A percentile compares a stretch with the other conserved stretches of the same genome.
Evolutionary conservation across 2,329 filamentous ascomycete genomes (phyloP).

Genomic region (Huntiella moniliformis): DNA sequence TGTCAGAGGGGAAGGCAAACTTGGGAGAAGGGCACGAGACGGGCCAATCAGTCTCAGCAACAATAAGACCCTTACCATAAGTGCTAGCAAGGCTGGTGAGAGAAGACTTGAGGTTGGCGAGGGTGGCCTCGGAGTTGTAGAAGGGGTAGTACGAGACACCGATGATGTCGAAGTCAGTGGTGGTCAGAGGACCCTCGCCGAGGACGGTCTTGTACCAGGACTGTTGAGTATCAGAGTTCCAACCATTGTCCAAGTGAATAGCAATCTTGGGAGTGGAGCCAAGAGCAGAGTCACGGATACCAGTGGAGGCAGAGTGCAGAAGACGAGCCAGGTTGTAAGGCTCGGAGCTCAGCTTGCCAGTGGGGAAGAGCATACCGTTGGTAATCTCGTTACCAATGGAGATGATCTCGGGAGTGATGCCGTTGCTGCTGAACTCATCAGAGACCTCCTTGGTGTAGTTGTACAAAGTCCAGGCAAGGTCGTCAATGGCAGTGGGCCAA

Average conservation of each 20-base stretch:
- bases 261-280: slow-evolving; percentile 45
- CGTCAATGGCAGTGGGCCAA: slow-evolving; percentile 41
- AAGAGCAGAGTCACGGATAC: slow-evolving; percentile 43
- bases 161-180: slow-evolving; percentile 48
- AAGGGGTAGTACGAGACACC: slow-evolving; percentile 60
- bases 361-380: slow-evolving; percentile 45
- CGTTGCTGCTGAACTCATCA: slow-evolving; percentile 38
- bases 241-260: slow-evolving; percentile 61
- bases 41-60: slow-evolving; percentile 56
- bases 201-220: slow-evolving; percentile 45
- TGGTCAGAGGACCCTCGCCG: slow-evolving; percentile 26
- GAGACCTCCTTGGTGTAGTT: slow-evolving; percentile 47
- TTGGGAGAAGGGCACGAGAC: slow-evolving; percentile 38
- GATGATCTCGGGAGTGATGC: slow-evolving; percentile 40
- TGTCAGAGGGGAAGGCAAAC: slow-evolving; percentile 41
- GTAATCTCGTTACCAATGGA: slow-evolving; percentile 60
- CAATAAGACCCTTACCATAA: slow-evolving; percentile 48
- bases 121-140: slow-evolving; percentile 39
- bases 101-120: slow-evolving; percentile 34
- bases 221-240: slow-evolving; percentile 47
- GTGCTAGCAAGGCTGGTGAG: slow-evolving; percentile 39
- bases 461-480: slow-evolving; percentile 43
- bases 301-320: slow-evolving; percentile 43
- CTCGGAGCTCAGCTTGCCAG: slow-evolving; percentile 31
- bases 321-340: slow-evolving; percentile 43